Base-by-base conservation (phyloP, 495 filamentous ascomycete species). In the Penicillium pancosmium region DNA sequence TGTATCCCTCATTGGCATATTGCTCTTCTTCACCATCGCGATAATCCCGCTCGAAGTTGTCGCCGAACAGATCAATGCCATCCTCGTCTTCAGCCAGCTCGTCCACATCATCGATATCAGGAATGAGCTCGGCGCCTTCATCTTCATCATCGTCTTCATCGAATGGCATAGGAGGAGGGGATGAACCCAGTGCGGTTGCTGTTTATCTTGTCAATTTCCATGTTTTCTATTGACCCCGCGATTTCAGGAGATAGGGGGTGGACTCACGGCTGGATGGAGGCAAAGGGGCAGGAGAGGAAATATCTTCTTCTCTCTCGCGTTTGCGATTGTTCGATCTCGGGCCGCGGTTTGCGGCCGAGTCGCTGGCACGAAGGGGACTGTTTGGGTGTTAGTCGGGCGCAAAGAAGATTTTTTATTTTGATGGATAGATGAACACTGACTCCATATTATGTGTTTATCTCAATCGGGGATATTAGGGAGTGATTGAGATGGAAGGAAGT, bases 11-110 rank as follows among this genome's bases (percentile, higher is more conserved):
- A 23, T 70, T 70, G 34, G 81, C 83, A 66, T 94, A 98, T 16
- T 81, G 71, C 83, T 82, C 74, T 78, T 83, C 59, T 83, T 83
- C 47, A 75, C 80, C 40, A 76, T 64, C 78, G 52, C 80, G 78
- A 72, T 97, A 96, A 74, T 97, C 93, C 56, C 82, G 81, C 73
- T 96, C 91, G 72, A 92, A 96, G 60, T 91, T 89, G 62, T 95
- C 90, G 34, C 82, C 89, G 67, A 97, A 97, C 25, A 99, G 84
- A 75, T 99, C 93, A 64, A 97, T 96, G 16, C 90, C 90, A 46
- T 88, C 90, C 64, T 94, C 91, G 66, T 98, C 94, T 71, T 98
- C 95, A 11, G 93, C 95, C 85, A 92, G 85, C 73, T 99, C 95
- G 63, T 98, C 95, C 47, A 91, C 84, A 65, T 99, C 95, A 55